These are phyloP conservation scores for Aspergillus biplanus DNA, from an alignment of 495 filamentous ascomycete species.

Conservation along the genomic window DNA sequence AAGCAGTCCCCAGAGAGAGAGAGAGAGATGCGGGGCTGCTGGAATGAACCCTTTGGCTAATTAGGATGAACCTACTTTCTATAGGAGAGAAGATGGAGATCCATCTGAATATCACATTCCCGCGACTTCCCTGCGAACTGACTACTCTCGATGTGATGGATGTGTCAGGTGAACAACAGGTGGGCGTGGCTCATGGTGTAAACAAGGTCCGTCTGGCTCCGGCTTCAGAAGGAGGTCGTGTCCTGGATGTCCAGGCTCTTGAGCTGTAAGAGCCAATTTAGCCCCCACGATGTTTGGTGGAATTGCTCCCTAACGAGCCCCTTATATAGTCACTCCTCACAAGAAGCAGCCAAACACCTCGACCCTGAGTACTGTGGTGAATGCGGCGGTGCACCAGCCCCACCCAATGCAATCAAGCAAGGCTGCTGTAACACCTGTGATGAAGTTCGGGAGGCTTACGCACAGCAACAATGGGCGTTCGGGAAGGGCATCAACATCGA, in stretches of 20 bases:
- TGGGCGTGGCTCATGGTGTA: conserved; percentile 89
- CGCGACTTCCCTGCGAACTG: conserved; percentile 90
- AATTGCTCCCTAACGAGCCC: conserved; percentile 1
- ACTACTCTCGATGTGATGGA: conserved; percentile 98
- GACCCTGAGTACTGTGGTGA: conserved; percentile 91
- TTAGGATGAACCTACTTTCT: not conserved
- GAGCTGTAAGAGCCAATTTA: conserved; percentile 61
- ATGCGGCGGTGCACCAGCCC: conserved; percentile 84
- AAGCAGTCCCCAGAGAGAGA: not conserved
- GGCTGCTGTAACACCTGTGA: conserved; percentile 97
- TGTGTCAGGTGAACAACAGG: conserved; percentile 93
- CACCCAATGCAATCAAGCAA: conserved; percentile 66
- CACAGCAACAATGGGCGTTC: conserved; percentile 86
- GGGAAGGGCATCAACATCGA: conserved; percentile 89
- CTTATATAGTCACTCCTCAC: conserved; percentile 58
- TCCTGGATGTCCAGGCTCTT: conserved; percentile 73
- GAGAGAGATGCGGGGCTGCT: not conserved
- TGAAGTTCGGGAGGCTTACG: conserved; percentile 94
- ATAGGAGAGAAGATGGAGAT: conserved; percentile 97
- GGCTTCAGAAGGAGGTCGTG: conserved; percentile 71
- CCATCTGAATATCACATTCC: conserved; percentile 96
- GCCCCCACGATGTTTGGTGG: not conserved
- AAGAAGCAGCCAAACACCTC: conserved; percentile 77
- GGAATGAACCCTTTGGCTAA: conserved; percentile 11
- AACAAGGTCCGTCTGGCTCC: conserved; percentile 82